A percentile compares a stretch with the other conserved stretches of the same genome.
Evolutionary conservation across 345 rosid species (phyloP).

Genomic region (Gossypium longicalyx): DNA sequence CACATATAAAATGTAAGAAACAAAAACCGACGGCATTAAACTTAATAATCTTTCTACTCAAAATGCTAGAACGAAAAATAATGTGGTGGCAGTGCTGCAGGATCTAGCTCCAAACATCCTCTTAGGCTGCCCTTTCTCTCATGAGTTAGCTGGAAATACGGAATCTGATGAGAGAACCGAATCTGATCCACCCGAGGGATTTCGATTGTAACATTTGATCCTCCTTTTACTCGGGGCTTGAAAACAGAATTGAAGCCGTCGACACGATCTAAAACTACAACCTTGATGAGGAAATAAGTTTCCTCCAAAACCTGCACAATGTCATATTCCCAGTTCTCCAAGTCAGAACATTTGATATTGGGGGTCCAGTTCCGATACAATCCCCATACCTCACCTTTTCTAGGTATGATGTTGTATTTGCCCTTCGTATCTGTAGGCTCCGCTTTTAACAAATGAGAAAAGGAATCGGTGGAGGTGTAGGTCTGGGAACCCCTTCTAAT

Average conservation of each 20-base stretch:
- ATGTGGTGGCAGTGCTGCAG: constrained; percentile 44
- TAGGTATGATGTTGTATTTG: constrained; percentile 39
- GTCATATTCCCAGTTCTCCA: constrained; percentile 57
- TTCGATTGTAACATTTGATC: constrained; percentile 16
- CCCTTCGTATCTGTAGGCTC: constrained; percentile 26
- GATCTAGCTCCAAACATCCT: constrained; percentile 61
- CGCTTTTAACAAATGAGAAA: constrained; percentile 45
- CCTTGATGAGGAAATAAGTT: constrained; percentile 32
- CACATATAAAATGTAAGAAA: not conserved
- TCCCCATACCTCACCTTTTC: constrained; percentile 56
- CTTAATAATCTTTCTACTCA: not conserved
- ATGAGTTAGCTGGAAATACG: constrained; percentile 39
- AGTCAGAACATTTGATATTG: constrained; percentile 31
- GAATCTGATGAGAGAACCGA: constrained; percentile 59
- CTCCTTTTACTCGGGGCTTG: constrained; percentile 31
- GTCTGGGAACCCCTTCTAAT: constrained; percentile 16
- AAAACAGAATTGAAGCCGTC: constrained; percentile 53
- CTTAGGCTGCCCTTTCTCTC: constrained; percentile 46
- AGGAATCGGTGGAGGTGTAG: constrained; percentile 25
- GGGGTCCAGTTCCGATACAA: constrained; percentile 45
- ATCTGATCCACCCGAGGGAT: constrained; percentile 34
- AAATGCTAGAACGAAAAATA: constrained; percentile 20
- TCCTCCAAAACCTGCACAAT: constrained; percentile 57
- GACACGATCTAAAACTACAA: constrained; percentile 44
- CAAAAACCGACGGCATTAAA: not conserved